These are phyloP conservation scores for Cyberlindnera petersonii DNA, from an alignment of 805 yeast genomes.

Conservation along the genomic window DNA sequence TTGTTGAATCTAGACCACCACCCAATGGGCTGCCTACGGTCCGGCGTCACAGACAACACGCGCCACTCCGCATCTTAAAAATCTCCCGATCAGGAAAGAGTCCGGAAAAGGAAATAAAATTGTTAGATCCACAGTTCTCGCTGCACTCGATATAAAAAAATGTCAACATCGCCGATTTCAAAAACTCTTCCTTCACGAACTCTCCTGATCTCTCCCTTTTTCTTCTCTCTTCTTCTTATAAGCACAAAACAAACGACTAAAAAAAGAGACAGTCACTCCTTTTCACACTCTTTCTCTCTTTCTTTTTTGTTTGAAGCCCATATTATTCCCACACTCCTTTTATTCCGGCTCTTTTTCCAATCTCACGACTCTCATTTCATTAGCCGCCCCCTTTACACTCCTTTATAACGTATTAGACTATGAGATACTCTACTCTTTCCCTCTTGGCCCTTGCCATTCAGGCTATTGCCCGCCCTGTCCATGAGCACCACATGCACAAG, in stretches of 20 bases:
- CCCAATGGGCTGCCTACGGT: conserved; percentile 3
- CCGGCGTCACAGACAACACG: conserved; percentile 8
- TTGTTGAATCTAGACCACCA: conserved; percentile 1
- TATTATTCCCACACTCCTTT: conserved; percentile 2
- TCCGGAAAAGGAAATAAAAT: conserved; percentile 2
- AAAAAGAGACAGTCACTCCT: conserved; percentile 15
- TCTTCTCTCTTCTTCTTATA: neutral
- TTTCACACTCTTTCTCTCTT: conserved; percentile 4
- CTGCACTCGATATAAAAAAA: conserved; percentile 9
- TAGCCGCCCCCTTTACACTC: neutral
- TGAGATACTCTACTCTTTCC: conserved; percentile 29
- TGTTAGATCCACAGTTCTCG: conserved; percentile 6
- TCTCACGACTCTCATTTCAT: neutral
- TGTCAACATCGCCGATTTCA: conserved; percentile 16
- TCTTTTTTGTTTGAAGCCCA: no score
- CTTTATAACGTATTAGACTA: conserved; percentile 1
- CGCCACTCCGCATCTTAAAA: conserved; percentile 4
- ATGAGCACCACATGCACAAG: conserved; percentile 43
- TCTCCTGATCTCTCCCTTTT: neutral
- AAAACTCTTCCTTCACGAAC: conserved; percentile 1
- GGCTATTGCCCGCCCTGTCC: conserved; percentile 34
- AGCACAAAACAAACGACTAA: neutral
- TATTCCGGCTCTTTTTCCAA: neutral
- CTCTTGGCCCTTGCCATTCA: conserved; percentile 29
- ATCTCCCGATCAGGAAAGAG: conserved; percentile 5